Percentiles rank a stretch among this genome's conserved stretches.
phyloP scores from a whole-genome alignment of 257 asterid genomes.

The Solanum chmielewskii region DNA sequence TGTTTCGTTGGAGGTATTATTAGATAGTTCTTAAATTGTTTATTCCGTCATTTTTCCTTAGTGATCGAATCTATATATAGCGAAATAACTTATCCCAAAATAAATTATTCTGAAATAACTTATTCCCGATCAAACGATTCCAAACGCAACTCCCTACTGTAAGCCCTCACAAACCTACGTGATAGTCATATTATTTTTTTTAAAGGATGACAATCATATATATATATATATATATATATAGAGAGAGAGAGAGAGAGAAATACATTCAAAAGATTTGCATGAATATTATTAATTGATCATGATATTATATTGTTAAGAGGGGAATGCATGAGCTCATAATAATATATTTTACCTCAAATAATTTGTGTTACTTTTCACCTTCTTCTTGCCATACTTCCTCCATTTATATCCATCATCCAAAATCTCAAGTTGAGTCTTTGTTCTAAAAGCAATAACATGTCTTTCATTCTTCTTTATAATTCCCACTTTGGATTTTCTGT shows the following conservation, averaged over 20 bases:
- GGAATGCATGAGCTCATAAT: neutral
- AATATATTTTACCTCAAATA: slow-evolving; percentile 39
- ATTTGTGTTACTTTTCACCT: slow-evolving; percentile 47
- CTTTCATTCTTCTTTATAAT: neutral
- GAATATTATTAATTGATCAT: neutral
- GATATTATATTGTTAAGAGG: neutral
- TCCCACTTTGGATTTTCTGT: neutral
- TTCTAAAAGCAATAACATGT: slow-evolving; percentile 20
- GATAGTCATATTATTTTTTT: too few species aligned
- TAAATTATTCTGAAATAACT: too few species aligned
- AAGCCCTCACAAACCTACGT: too few species aligned
- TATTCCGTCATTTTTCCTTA: too few species aligned
- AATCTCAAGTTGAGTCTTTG: slow-evolving; percentile 35
- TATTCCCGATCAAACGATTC: too few species aligned
- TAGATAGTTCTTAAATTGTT: too few species aligned
- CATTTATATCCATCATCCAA: slow-evolving; percentile 62
- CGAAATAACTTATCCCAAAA: too few species aligned
- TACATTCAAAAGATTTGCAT: neutral
- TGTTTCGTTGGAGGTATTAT: too few species aligned
- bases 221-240: neutral
- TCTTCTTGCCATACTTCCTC: slow-evolving; percentile 74
- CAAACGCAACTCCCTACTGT: too few species aligned
- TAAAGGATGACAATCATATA: neutral
- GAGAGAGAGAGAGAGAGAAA: neutral
- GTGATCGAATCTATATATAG: fast-evolving